phyloP scores from a whole-genome alignment of 352 stramenopile genomes.

The Globisporangium recalcitrans region DNA sequence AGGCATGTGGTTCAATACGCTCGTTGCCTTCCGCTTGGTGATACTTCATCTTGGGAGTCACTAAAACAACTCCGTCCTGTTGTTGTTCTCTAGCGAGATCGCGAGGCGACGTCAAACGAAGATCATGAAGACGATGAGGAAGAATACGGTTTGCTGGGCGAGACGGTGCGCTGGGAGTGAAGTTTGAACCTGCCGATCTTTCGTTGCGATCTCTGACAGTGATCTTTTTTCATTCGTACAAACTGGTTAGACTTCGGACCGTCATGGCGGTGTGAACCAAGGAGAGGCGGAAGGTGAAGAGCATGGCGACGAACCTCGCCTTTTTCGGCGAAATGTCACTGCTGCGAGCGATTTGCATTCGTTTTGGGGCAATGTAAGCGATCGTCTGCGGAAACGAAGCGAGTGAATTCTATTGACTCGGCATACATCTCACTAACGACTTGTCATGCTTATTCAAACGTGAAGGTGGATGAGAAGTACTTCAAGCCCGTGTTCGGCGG shows the following conservation, averaged over 20 bases:
- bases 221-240: background rate
- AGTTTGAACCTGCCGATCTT: too few relatives aligned
- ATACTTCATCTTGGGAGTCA: background rate
- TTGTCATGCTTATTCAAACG: too few relatives aligned
- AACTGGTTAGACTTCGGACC: conserved; percentile 21
- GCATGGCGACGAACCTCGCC: conserved; percentile 7
- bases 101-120: conserved; percentile 7
- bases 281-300: conserved; percentile 25
- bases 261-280: conserved; percentile 26
- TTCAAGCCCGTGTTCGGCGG: conserved; percentile 66
- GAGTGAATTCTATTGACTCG: background rate
- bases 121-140: conserved; percentile 24
- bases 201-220: conserved; percentile 1
- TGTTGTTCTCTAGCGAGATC: conserved; percentile 12
- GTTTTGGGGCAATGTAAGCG: conserved; percentile 58
- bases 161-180: conserved; percentile 21
- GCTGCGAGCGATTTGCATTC: conserved; percentile 37
- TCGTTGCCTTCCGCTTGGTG: background rate
- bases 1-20: conserved; percentile 26
- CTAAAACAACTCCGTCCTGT: background rate
- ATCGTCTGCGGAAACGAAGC: background rate
- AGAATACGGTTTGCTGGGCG: conserved; percentile 35
- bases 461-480: conserved; percentile 57
- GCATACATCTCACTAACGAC: background rate
- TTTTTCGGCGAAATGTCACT: conserved; percentile 20